A percentile compares a stretch with the other conserved stretches of the same genome.
Conservation (phyloP, 2,329 filamentous ascomycete genomes). For the Colletotrichum lentis region DNA sequence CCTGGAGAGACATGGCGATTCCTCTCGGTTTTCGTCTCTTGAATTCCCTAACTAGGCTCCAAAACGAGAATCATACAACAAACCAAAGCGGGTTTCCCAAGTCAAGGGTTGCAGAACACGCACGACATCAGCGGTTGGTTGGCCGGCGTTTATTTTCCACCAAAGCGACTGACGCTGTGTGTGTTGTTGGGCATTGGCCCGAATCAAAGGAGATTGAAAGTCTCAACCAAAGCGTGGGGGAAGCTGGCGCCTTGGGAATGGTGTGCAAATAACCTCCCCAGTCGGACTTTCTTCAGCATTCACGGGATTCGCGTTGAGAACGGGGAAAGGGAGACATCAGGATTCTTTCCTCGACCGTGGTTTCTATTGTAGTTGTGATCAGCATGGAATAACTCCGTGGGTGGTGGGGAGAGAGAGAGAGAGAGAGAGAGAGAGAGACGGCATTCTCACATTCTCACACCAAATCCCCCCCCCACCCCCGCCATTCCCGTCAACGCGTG, state of each 20-base stretch:
- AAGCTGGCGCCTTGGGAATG: background rate
- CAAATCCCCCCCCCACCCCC: slow-evolving; percentile 10
- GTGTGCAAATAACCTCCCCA: no score
- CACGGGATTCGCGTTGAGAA: slow-evolving; percentile 10
- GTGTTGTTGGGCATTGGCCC: slow-evolving; percentile 29
- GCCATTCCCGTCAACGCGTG: slow-evolving; percentile 27
- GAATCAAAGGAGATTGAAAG: slow-evolving; percentile 19
- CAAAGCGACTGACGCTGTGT: background rate
- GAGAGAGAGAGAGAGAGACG: background rate
- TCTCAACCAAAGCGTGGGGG: slow-evolving; percentile 25
- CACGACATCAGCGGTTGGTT: slow-evolving; percentile 4
- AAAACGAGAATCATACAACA: background rate
- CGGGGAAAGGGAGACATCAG: background rate
- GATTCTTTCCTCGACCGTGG: slow-evolving; percentile 4
- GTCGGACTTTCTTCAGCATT: background rate
- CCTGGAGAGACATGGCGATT: background rate
- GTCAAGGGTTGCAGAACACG: background rate
- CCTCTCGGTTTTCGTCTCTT: no score
- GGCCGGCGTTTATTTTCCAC: background rate
- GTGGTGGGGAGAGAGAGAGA: background rate
- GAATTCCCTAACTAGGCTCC: background rate
- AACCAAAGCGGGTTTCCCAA: slow-evolving; percentile 7
- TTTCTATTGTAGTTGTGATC: background rate
- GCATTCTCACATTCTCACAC: slow-evolving; percentile 4
- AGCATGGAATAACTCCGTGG: slow-evolving; percentile 15